Percentiles rank a stretch among this genome's conserved stretches.
These are phyloP conservation scores for Mycena amicta DNA, from an alignment of 768 basidiomycete species.

Conservation along the genomic window DNA sequence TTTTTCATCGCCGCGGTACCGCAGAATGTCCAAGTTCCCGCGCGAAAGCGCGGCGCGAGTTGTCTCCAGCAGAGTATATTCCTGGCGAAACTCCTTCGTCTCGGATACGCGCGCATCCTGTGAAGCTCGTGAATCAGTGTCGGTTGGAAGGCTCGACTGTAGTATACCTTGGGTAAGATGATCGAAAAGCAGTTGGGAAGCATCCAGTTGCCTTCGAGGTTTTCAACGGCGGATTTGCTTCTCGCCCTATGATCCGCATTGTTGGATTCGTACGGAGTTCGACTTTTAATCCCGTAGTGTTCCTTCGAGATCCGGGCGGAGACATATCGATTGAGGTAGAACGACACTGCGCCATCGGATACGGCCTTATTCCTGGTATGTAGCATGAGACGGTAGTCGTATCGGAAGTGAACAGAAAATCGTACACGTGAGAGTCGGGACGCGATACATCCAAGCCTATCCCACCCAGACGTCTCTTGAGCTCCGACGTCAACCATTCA, in stretches of 20 bases:
- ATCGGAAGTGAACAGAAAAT: neutral
- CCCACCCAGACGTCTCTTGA: conserved; percentile 40
- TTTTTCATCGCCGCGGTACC: conserved; percentile 25
- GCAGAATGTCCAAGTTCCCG: conserved; percentile 22
- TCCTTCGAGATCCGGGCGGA: conserved; percentile 13
- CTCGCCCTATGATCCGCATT: conserved; percentile 20
- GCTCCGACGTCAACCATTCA: conserved; percentile 51
- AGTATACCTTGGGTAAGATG: conserved; percentile 29
- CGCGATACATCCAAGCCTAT: conserved; percentile 46
- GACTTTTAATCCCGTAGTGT: conserved; percentile 4
- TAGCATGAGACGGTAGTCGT: neutral
- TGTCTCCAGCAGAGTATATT: conserved; percentile 12
- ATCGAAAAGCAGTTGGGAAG: conserved; percentile 25
- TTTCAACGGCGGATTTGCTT: neutral
- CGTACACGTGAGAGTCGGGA: conserved; percentile 59
- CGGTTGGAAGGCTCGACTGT: neutral
- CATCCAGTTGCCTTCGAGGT: conserved; percentile 13
- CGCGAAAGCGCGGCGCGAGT: conserved; percentile 6
- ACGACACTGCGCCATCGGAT: conserved; percentile 16
- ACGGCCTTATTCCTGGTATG: conserved; percentile 17
- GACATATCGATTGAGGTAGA: conserved; percentile 12
- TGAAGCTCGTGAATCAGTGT: conserved; percentile 27
- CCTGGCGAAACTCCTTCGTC: conserved; percentile 27
- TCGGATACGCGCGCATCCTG: conserved; percentile 41
- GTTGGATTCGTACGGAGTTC: conserved; percentile 3